These are phyloP conservation scores for Lipomyces anomalus DNA, from an alignment of 805 yeast genomes.

Conservation along the genomic window DNA sequence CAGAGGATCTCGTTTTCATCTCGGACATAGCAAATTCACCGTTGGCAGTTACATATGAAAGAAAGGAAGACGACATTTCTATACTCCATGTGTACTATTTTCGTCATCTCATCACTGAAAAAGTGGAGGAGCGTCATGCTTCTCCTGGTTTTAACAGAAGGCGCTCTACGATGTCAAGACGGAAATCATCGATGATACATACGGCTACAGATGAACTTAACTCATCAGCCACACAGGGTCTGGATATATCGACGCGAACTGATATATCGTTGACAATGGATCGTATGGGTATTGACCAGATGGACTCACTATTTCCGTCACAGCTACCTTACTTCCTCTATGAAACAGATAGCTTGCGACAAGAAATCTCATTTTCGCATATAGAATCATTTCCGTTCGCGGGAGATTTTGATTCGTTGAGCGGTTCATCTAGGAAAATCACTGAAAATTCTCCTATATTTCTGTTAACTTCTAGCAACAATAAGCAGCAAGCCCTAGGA, in stretches of 20 bases:
- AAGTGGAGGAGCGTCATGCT: background rate
- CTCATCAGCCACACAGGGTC: constrained; percentile 3
- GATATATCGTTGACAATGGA: constrained; percentile 18
- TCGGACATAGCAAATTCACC: background rate
- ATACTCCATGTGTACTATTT: background rate
- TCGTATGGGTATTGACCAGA: constrained; percentile 35
- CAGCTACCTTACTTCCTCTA: background rate
- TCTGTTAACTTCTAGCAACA: background rate
- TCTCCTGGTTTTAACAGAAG: background rate
- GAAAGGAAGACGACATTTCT: background rate
- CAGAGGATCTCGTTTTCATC: background rate
- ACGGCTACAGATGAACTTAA: constrained; percentile 11
- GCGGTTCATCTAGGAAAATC: no score
- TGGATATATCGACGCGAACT: constrained; percentile 9
- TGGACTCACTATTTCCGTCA: background rate
- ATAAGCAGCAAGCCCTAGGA: constrained; percentile 44
- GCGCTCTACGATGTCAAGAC: constrained; percentile 17
- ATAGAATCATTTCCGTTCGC: constrained; percentile 15
- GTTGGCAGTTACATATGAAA: background rate
- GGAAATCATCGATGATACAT: constrained; percentile 17
- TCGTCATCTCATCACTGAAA: background rate
- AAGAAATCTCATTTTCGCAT: constrained; percentile 27
- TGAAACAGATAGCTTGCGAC: constrained; percentile 8
- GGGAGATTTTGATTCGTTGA: constrained; percentile 37
- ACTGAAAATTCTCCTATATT: constrained; percentile 36